These are phyloP conservation scores for Calamus simplicifolius DNA, from an alignment of 176 grass and related monocot species.

Conservation along the genomic window DNA sequence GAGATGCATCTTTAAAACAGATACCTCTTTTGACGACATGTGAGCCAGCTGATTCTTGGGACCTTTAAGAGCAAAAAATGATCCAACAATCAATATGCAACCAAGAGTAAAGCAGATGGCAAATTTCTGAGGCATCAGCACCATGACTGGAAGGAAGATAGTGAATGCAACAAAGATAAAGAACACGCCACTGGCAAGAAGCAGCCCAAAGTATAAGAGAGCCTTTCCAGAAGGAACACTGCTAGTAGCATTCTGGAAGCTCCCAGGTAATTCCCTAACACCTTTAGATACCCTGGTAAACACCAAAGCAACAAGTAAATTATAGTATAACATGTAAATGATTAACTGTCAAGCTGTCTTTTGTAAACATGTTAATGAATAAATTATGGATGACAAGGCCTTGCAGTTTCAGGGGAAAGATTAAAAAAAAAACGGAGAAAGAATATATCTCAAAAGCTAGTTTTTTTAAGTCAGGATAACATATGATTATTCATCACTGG, in stretches of 20 bases:
- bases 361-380: too few species aligned
- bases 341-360: too few species aligned
- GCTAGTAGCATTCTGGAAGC: constrained; percentile 81
- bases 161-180: constrained; percentile 92
- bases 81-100: constrained; percentile 78
- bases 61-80: constrained; percentile 92
- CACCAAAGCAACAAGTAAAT: neutral
- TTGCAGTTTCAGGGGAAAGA: too few species aligned
- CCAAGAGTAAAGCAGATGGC: constrained; percentile 93
- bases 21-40: constrained; percentile 97
- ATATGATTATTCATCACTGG: too few species aligned
- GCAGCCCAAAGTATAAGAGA: constrained; percentile 87
- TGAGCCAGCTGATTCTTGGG: constrained; percentile 70
- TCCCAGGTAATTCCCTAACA: constrained; percentile 82
- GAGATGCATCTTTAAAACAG: neutral
- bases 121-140: constrained; percentile 95
- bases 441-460: too few species aligned
- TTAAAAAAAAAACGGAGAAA: too few species aligned
- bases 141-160: constrained; percentile 91
- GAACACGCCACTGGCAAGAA: constrained; percentile 88
- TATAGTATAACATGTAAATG: neutral
- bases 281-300: constrained; percentile 59
- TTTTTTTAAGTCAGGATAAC: too few species aligned
- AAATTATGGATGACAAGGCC: too few species aligned
- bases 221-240: constrained; percentile 83